Evolutionary conservation across 2,329 filamentous ascomycete species (phyloP), one percentile per base, ranked within the genome.

Genomic region (Cladophialophora chaetospira): DNA sequence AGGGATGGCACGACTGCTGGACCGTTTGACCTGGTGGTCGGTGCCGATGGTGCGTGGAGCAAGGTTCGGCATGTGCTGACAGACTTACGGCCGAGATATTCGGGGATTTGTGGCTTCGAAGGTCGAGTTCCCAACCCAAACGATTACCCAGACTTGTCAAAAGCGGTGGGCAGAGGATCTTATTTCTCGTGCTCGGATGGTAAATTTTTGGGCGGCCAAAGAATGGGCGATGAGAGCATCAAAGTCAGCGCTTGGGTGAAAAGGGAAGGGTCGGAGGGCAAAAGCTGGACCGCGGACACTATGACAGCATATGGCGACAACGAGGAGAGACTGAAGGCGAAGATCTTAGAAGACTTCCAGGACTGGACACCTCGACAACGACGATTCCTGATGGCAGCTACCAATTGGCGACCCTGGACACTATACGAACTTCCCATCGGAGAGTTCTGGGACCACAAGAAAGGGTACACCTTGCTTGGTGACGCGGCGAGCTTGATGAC

Each of bases 41-140:
- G 76, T 6, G 74, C 73, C 8, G 76, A 78, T 47, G 76, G 75
- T 8, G 73, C 73, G 4, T 78, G 71, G 69, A 59, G 53, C 47
- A 74, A 73, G 57, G 70, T 73, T 1, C 72, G 61, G 68, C 72
- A 65, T 46, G 65, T 63, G 67, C 57, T 75, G 54, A 73, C 70
- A 3, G 53, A 68, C 6, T 65, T 67, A 1, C 67, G 67, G 28
- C 73, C 73, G 1, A 15, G 59, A 9, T 75, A 74, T 54, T 64
- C 69, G 0, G 72, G 71, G 1, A 65, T 69, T n/a, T 65, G 65
- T 53, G 72, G 69, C 44, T 64, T 75, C 26, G 57, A 61, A 6
- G 25, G 61, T 2, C 51, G 53, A 45, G 61, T 71, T 47, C 5
- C 38, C 28, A 64, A 72, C 42, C 51, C 53, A 10, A 65, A 58